Evolutionary conservation across 306 rosid genomes (phyloP), one percentile per base, ranked within the genome.

Genomic region (Pterocarpus macrocarpus): DNA sequence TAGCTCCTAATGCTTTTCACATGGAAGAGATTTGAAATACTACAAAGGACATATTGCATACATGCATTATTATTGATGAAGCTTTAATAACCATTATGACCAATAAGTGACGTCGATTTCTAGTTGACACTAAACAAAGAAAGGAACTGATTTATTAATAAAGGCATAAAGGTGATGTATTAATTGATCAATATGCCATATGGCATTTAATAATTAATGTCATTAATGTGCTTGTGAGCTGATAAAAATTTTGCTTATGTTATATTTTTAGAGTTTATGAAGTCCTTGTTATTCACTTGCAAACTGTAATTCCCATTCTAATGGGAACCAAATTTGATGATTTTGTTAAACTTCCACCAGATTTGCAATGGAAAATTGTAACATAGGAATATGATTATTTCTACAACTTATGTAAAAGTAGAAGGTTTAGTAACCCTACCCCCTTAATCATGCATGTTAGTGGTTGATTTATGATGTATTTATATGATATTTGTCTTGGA

Each of bases 291-390:
- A 2, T 76, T 66, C 28, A 28, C 28, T 78, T 91, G 88, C 83
- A 95, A 98, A 91, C 84, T 73, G 99, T 98, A 65, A 92, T 95
- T 77, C 99, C 97, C 45, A 86, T 95, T 64, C 75, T 95, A 44
- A 88, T 95, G 73, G 99, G 99, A 77, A 95, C 99, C 38, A 95
- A 95, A 64, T 95, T 95, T 75, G 99, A 95, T 64, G 99, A 93
- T 70, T 95, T 95, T 76, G 97, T 89, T 79, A 88, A 81, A 83
- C 98, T 93, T 69, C 98, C 99, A 13, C 98, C 98, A 7, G 94
- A 95, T 84, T 76, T 95, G 71, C 98, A 95, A 69, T 93, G 99
- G 99, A 92, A 97, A 78, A 92, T 95, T 69, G 90, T 88, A 71
- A 92, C 92, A 64, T 97, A 93, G 99, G 99, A 93, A 89, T 36